These are phyloP conservation scores for Prunus yedoensis DNA, from an alignment of 331 rosid species.

Conservation along the genomic window DNA sequence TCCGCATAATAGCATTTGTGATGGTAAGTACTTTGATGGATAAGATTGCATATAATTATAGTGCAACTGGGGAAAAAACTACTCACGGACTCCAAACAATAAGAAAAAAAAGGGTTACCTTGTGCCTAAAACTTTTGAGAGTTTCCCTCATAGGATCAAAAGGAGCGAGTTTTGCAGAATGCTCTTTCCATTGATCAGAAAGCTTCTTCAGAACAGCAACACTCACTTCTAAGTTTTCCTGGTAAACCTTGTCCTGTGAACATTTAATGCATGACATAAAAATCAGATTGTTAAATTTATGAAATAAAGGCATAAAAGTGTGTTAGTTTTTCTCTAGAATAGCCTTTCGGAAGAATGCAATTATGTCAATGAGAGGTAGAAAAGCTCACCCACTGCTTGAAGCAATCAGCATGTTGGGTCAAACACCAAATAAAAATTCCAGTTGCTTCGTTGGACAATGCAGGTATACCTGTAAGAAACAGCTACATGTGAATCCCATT, in stretches of 20 bases:
- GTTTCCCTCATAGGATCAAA: slow-evolving; percentile 36
- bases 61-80: neutral
- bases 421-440: slow-evolving; percentile 52
- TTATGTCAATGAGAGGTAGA: neutral
- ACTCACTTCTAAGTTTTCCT: slow-evolving; percentile 34
- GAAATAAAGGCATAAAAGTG: neutral
- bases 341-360: neutral
- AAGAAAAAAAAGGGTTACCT: slow-evolving; percentile 23
- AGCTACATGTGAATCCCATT: slow-evolving; percentile 18
- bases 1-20: neutral
- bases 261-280: neutral
- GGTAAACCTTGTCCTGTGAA: slow-evolving; percentile 33
- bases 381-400: slow-evolving; percentile 56
- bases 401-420: slow-evolving; percentile 44
- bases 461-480: slow-evolving; percentile 40
- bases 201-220: slow-evolving; percentile 35
- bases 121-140: slow-evolving; percentile 33
- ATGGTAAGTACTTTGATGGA: neutral
- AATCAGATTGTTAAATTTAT: neutral
- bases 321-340: neutral
- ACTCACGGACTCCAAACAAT: neutral
- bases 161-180: slow-evolving; percentile 27
- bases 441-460: slow-evolving; percentile 46
- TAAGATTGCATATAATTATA: neutral
- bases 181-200: slow-evolving; percentile 42